A percentile compares a stretch with the other conserved stretches of the same genome.
Conservation (phyloP, 257 asterid species). For the Primulina tabacum region DNA sequence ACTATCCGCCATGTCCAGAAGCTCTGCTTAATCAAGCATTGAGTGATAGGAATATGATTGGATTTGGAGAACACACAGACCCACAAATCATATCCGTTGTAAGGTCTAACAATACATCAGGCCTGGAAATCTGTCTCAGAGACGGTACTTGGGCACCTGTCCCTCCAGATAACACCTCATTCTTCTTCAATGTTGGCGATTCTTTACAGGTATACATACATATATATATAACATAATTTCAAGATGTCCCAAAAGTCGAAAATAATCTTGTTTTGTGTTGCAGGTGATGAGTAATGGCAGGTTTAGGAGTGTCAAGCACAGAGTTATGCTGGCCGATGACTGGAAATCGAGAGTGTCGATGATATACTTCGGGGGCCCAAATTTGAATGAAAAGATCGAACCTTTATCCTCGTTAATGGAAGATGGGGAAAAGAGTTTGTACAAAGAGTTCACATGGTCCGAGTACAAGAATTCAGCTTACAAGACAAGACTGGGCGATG, state of each 20-base stretch:
- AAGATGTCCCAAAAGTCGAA: too few species aligned
- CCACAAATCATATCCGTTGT: constrained; percentile 47
- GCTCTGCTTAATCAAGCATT: constrained; percentile 22
- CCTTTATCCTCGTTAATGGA: constrained; percentile 47
- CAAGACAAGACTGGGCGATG: constrained; percentile 54
- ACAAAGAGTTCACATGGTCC: constrained; percentile 67
- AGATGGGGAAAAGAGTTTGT: constrained; percentile 52
- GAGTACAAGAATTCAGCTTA: constrained; percentile 66
- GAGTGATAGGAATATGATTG: constrained; percentile 37
- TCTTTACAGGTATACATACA: constrained; percentile 33
- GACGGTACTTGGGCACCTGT: constrained; percentile 44
- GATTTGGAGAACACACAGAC: constrained; percentile 57
- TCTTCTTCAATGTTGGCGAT: constrained; percentile 56
- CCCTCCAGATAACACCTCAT: constrained; percentile 46
- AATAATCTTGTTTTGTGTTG: not conserved
- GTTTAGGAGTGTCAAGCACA: constrained; percentile 60
- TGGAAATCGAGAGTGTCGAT: constrained; percentile 48
- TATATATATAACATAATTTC: too few species aligned
- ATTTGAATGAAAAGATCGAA: constrained; percentile 41
- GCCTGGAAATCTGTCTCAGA: constrained; percentile 35
- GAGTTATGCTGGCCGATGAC: constrained; percentile 42
- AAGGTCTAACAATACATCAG: constrained; percentile 40
- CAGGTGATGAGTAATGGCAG: constrained; percentile 65
- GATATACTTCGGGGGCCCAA: constrained; percentile 72
- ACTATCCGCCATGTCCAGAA: constrained; percentile 51